A percentile compares a stretch with the other conserved stretches of the same genome.
These are phyloP conservation scores for Ramaria rubella DNA, from an alignment of 768 basidiomycete species.

Conservation along the genomic window DNA sequence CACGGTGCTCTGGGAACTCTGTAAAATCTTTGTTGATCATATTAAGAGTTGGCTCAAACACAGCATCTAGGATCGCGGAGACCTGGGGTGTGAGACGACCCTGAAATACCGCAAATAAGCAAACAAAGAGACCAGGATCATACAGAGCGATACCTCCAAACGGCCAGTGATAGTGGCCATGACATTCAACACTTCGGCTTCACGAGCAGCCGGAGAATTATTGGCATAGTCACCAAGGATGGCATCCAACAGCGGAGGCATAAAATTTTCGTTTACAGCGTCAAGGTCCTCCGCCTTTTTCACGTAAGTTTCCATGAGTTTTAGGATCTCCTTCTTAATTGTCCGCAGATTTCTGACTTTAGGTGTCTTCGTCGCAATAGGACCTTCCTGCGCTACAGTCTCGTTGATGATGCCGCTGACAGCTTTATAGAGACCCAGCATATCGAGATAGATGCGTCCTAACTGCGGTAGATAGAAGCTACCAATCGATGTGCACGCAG, in stretches of 20 bases:
- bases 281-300: conserved; percentile 96
- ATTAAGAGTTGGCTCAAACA: conserved; percentile 92
- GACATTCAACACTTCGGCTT: conserved; percentile 95
- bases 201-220: conserved; percentile 88
- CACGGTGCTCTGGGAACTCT: conserved; percentile 97
- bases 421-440: conserved; percentile 96
- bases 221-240: conserved; percentile 96
- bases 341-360: conserved; percentile 91
- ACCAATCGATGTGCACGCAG: conserved; percentile 94
- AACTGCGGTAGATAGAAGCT: conserved; percentile 97
- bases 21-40: conserved; percentile 99
- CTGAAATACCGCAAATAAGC: conserved; percentile 34
- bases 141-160: conserved; percentile 49
- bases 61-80: conserved; percentile 89
- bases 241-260: conserved; percentile 92
- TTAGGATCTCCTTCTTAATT: conserved; percentile 97
- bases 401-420: conserved; percentile 96
- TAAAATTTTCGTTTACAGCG: conserved; percentile 83
- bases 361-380: conserved; percentile 92
- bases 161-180: conserved; percentile 91
- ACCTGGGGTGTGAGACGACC: conserved; percentile 86
- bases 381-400: conserved; percentile 77
- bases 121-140: conserved; percentile 10
- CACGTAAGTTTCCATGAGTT: conserved; percentile 96
- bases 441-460: conserved; percentile 92